A percentile compares a stretch with the other conserved stretches of the same genome.
phyloP scores from a whole-genome alignment of 176 grass and related monocot genomes.

The Secale cereale region DNA sequence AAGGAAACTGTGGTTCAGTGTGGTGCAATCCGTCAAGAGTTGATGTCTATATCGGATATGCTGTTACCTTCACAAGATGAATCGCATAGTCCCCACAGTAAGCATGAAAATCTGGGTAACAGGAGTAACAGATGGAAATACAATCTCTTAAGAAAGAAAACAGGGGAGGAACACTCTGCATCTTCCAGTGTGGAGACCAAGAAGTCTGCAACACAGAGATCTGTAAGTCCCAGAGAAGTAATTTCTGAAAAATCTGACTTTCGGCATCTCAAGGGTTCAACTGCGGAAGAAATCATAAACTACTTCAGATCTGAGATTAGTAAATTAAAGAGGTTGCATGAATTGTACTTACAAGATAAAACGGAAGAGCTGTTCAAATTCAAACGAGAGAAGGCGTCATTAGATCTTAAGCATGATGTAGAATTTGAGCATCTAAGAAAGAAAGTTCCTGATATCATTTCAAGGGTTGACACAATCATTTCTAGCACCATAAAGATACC shows the following conservation, averaged over 20 bases:
- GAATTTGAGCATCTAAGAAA: slow-evolving; percentile 78
- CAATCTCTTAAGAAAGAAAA: slow-evolving; percentile 45
- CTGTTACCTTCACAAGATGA: slow-evolving; percentile 54
- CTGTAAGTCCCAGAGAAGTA: slow-evolving; percentile 57
- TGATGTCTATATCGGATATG: slow-evolving; percentile 62
- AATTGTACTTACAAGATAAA: slow-evolving; percentile 81
- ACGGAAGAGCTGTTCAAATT: slow-evolving; percentile 94
- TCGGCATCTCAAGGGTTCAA: slow-evolving; percentile 66
- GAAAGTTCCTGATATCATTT: slow-evolving; percentile 79
- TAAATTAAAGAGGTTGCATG: slow-evolving; percentile 89
- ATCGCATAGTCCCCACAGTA: slow-evolving; percentile 19
- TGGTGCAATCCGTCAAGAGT: slow-evolving; percentile 62
- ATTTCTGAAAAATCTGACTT: slow-evolving; percentile 75
- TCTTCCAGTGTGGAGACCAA: slow-evolving; percentile 35
- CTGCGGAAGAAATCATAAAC: slow-evolving; percentile 64
- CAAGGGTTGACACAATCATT: slow-evolving; percentile 71
- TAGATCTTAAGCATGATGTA: slow-evolving; percentile 74
- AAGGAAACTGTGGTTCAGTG: slow-evolving; percentile 60
- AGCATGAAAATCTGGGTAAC: slow-evolving; percentile 47
- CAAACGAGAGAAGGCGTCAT: slow-evolving; percentile 85
- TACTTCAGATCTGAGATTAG: slow-evolving; percentile 90
- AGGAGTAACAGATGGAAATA: slow-evolving; percentile 66
- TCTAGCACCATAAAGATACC: slow-evolving; percentile 32
- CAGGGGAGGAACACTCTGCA: slow-evolving; percentile 39
- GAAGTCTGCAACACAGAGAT: slow-evolving; percentile 41